Evolutionary conservation across 352 stramenopile genomes (phyloP).

Genomic region (Phytophthora nicotianae): DNA sequence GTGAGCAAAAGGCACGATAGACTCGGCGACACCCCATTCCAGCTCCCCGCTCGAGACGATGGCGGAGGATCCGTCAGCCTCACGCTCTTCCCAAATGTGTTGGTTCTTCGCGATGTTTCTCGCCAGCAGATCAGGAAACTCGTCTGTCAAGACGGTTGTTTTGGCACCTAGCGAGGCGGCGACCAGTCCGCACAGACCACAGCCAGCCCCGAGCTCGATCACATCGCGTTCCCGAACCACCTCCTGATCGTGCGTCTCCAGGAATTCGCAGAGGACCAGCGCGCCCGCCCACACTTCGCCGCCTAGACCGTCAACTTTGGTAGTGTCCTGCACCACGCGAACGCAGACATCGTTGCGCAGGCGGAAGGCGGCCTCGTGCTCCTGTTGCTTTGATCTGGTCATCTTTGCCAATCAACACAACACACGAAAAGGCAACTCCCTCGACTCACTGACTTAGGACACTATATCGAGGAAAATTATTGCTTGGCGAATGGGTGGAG

Average conservation of each 20-base stretch:
- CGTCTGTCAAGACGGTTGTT: slow-evolving; percentile 49
- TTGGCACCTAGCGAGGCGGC: slow-evolving; percentile 43
- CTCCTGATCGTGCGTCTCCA: slow-evolving; percentile 34
- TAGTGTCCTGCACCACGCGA: slow-evolving; percentile 56
- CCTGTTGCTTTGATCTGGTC: slow-evolving; percentile 26
- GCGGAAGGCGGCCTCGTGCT: slow-evolving; percentile 45
- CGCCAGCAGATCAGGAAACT: slow-evolving; percentile 58
- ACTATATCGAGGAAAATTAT: slow-evolving; percentile 12
- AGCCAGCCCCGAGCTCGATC: slow-evolving; percentile 64
- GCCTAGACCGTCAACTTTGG: slow-evolving; percentile 56
- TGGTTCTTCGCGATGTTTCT: slow-evolving; percentile 50
- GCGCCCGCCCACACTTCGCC: slow-evolving; percentile 67
- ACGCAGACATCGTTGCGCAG: slow-evolving; percentile 28
- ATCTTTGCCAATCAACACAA: slow-evolving; percentile 8
- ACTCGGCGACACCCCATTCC: slow-evolving; percentile 38
- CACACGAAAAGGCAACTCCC: not conserved
- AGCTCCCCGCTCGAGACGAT: slow-evolving; percentile 38
- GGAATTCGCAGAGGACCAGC: slow-evolving; percentile 56
- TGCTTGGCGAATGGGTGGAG: slow-evolving; percentile 34
- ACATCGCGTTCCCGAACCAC: slow-evolving; percentile 40
- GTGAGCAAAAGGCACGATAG: slow-evolving; percentile 35
- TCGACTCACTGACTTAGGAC: slow-evolving; percentile 1
- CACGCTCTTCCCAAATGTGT: slow-evolving; percentile 28
- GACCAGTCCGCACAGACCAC: slow-evolving; percentile 58
- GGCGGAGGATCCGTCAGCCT: slow-evolving; percentile 1